Base-by-base conservation (phyloP, 2,329 filamentous ascomycete genomes). In the Penicillium sp. region DNA sequence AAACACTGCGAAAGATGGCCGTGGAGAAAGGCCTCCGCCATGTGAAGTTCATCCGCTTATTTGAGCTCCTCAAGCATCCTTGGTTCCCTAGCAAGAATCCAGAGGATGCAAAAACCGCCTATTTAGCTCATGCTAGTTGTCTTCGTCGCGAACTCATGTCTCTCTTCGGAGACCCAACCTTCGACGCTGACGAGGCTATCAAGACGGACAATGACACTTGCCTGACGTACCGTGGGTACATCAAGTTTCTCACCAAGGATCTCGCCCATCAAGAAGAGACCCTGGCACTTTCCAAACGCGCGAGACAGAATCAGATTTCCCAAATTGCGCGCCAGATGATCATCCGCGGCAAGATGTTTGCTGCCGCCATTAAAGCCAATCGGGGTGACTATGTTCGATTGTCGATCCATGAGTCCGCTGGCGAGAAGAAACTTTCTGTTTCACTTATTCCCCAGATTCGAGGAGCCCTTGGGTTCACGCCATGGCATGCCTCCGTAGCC, bases 31-130 rank as follows among this genome's bases (percentile, higher is more conserved):
- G 65, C 16, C 72, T 73, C 33, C 62, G 63, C 9, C 65, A 73
- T 53, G 64, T 78, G 54, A 71, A 72, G 53, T 75, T 77, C 40
- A 69, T 74, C 40, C 74, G 75, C 7, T 65, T 80, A 55, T 69
- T 72, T 60, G 73, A 78, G 54, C 64, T 78, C 6, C 66, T 78
- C 2, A 70, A 67, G 14, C 67, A 69, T 40, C 67, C 68, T 4
- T 66, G 67, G 67, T 66, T 66, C 19, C 55, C 53, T 19, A 40
- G 56, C 2, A 55, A 55, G 41, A 70, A 39, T 1, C 58, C 64
- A 5, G 67, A 68, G 13, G 49, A 56, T 4, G 68, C 69, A 9
- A 70, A 71, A 33, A 46, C 63, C 13, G 66, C 55, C 22, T 70
- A 71, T 33, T 51, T 70, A 3, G 61, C 67, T 1, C 69, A 71